Evolutionary conservation across 352 stramenopile species (phyloP).

Genomic region (Pythium graminicola): DNA sequence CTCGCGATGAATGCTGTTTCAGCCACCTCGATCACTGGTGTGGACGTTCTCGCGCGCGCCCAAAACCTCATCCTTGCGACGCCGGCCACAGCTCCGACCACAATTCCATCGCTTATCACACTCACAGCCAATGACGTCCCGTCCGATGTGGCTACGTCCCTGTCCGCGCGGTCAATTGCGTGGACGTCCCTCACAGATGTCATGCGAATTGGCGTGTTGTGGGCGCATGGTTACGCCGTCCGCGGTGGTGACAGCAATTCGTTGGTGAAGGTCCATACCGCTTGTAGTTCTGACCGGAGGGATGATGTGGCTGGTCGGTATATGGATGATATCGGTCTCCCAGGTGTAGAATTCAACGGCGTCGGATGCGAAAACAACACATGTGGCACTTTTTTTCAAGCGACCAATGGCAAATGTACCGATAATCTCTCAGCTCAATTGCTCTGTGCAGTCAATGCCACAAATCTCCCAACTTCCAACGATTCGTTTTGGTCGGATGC

Average conservation of each 20-base stretch:
- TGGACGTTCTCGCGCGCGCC: conserved; percentile 14
- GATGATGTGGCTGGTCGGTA: background rate
- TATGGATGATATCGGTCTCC: conserved; percentile 33
- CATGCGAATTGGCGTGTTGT: conserved; percentile 39
- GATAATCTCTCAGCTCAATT: conserved; percentile 18
- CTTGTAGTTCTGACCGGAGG: conserved; percentile 9
- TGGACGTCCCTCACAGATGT: conserved; percentile 35
- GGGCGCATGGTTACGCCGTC: conserved; percentile 42
- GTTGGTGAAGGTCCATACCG: conserved; percentile 37
- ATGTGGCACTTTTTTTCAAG: conserved; percentile 30
- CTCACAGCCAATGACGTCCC: background rate
- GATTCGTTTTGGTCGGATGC: conserved; percentile 36
- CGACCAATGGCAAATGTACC: conserved; percentile 29
- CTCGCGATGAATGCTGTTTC: background rate
- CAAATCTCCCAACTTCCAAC: conserved; percentile 7
- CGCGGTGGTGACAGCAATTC: conserved; percentile 17
- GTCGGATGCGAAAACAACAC: conserved; percentile 6
- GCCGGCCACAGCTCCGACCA: background rate
- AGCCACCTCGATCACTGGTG: background rate
- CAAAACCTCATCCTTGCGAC: background rate
- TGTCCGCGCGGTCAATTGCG: background rate
- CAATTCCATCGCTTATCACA: background rate
- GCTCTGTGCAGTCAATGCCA: conserved; percentile 23
- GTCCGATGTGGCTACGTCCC: conserved; percentile 3
- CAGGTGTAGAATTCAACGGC: conserved; percentile 22